These are phyloP conservation scores for Cutaneotrichosporon sp. DNA, from an alignment of 1,284 basidiomycete species.

Conservation along the genomic window DNA sequence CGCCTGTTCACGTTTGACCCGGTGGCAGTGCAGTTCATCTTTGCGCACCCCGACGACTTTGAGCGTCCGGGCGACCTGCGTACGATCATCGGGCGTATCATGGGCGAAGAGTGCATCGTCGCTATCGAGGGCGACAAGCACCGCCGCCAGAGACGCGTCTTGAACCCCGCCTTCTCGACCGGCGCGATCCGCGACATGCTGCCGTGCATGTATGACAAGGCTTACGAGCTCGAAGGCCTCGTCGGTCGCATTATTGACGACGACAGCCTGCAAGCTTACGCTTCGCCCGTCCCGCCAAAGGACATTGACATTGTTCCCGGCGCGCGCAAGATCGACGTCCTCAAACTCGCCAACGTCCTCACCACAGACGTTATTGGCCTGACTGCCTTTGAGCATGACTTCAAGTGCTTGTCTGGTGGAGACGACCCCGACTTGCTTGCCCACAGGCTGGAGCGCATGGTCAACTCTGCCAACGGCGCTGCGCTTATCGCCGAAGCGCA, in stretches of 20 bases:
- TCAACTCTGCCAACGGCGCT: background rate
- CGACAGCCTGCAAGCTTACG: conserved; percentile 5
- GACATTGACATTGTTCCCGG: conserved; percentile 4
- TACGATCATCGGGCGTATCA: conserved; percentile 51
- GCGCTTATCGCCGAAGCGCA: background rate
- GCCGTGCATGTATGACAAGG: conserved; percentile 61
- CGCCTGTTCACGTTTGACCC: conserved; percentile 61
- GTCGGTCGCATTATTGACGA: conserved; percentile 11
- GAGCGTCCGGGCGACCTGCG: conserved; percentile 62
- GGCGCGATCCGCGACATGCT: conserved; percentile 29
- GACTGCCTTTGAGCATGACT: conserved; percentile 60
- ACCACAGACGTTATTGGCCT: conserved; percentile 65
- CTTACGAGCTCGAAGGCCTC: conserved; percentile 50
- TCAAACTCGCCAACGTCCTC: conserved; percentile 57
- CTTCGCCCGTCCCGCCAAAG: conserved; percentile 13
- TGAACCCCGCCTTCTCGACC: conserved; percentile 46
- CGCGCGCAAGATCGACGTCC: conserved; percentile 50
- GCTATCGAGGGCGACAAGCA: conserved; percentile 52
- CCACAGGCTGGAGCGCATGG: background rate
- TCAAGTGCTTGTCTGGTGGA: conserved; percentile 41
- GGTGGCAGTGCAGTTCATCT: conserved; percentile 57
- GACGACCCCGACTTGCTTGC: conserved; percentile 32
- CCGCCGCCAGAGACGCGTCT: conserved; percentile 50
- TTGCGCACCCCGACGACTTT: conserved; percentile 59
- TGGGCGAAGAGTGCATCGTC: conserved; percentile 38